phyloP scores from a whole-genome alignment of 1,139 yeast genomes.

The Geotrichum reessii region DNA sequence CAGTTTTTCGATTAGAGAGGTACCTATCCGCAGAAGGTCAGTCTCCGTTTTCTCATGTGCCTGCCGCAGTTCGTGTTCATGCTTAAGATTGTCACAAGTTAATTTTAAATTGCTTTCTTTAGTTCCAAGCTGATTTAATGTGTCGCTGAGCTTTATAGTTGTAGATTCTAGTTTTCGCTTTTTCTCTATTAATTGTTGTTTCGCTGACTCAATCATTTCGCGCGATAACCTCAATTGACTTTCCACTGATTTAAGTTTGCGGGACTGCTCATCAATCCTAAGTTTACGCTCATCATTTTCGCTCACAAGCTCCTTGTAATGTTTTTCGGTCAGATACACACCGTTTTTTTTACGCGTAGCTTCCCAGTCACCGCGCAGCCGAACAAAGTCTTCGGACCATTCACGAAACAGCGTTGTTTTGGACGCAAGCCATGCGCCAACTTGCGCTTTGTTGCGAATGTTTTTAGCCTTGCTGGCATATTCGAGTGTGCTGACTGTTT shows the following conservation, averaged over 20 bases:
- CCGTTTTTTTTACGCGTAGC: slow-evolving; percentile 64
- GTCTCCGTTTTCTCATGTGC: slow-evolving; percentile 34
- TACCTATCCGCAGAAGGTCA: slow-evolving; percentile 30
- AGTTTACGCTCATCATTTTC: slow-evolving; percentile 17
- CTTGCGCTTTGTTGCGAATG: slow-evolving; percentile 69
- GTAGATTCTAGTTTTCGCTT: slow-evolving; percentile 29
- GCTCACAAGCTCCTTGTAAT: slow-evolving; percentile 40
- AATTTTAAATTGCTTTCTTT: slow-evolving; percentile 23
- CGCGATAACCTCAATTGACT: slow-evolving; percentile 38
- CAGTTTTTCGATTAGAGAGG: slow-evolving; percentile 27
- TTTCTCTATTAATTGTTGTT: slow-evolving; percentile 27
- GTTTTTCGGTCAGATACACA: slow-evolving; percentile 52
- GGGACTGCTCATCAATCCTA: slow-evolving; percentile 42
- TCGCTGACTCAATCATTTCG: slow-evolving; percentile 31
- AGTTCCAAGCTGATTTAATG: slow-evolving; percentile 21
- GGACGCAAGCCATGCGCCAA: slow-evolving; percentile 44
- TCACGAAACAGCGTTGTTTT: slow-evolving; percentile 48
- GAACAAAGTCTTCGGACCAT: slow-evolving; percentile 48
- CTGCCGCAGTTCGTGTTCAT: slow-evolving; percentile 28
- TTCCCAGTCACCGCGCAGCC: slow-evolving; percentile 55
- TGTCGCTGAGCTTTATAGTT: slow-evolving; percentile 19
- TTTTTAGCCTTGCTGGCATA: slow-evolving; percentile 77
- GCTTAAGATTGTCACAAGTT: slow-evolving; percentile 25
- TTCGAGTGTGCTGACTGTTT: slow-evolving; percentile 75
- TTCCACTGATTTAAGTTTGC: slow-evolving; percentile 43